Conservation (phyloP, 2,329 filamentous ascomycete genomes). For the Fusarium staphyleae region DNA sequence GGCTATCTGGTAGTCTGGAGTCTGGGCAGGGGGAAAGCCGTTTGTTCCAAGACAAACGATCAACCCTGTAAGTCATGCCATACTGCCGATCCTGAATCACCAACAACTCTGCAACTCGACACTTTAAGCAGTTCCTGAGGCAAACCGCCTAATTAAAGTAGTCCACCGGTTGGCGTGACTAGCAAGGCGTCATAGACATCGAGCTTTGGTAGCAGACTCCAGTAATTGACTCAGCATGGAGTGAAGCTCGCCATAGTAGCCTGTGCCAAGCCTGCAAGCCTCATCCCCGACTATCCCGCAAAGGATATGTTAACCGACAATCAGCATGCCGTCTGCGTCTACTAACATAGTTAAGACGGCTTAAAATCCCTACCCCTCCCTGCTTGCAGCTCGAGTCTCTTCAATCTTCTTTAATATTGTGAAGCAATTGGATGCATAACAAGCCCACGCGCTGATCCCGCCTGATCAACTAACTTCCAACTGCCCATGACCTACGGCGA, state of each 20-base stretch:
- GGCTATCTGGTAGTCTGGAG: too few relatives aligned
- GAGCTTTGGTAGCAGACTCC: background rate
- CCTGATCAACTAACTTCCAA: background rate
- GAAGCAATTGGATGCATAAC: background rate
- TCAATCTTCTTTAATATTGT: background rate
- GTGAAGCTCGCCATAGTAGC: background rate
- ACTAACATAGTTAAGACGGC: background rate
- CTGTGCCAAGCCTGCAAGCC: slow-evolving; percentile 17
- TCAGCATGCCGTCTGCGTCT: background rate
- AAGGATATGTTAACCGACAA: slow-evolving; percentile 11
- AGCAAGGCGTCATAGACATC: slow-evolving; percentile 6
- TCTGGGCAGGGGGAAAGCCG: too few relatives aligned
- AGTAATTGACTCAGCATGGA: slow-evolving; percentile 6
- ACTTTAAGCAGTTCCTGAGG: too few relatives aligned
- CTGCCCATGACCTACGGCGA: slow-evolving; percentile 19
- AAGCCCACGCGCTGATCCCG: background rate
- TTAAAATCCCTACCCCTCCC: slow-evolving; percentile 13
- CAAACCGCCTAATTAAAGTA: too few relatives aligned
- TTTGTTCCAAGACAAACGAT: too few relatives aligned
- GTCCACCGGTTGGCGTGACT: too few relatives aligned
- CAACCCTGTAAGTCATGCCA: too few relatives aligned
- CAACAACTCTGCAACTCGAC: too few relatives aligned
- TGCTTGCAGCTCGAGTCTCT: background rate
- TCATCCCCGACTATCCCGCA: slow-evolving; percentile 4
- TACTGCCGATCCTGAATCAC: too few relatives aligned